These are phyloP conservation scores for Salvia hispanica DNA, from an alignment of 257 asterid genomes.

Conservation along the genomic window DNA sequence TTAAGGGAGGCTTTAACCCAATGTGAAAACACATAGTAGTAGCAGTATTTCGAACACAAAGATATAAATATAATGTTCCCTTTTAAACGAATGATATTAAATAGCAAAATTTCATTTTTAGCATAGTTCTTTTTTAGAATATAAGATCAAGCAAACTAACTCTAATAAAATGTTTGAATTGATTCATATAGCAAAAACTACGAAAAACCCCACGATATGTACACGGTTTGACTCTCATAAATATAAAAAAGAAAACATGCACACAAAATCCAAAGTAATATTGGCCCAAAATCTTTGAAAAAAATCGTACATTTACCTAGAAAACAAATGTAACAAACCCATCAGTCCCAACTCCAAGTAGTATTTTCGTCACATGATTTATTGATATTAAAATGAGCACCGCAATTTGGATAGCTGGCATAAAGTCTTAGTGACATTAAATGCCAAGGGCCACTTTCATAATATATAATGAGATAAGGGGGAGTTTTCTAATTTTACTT, in stretches of 20 bases:
- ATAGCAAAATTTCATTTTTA: no score
- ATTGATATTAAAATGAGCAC: slow-evolving; percentile 29
- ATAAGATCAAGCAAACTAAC: no score
- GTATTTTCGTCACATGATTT: slow-evolving; percentile 37
- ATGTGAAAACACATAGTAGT: no score
- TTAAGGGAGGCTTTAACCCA: no score
- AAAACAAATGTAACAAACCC: slow-evolving; percentile 1
- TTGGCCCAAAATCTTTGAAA: slow-evolving; percentile 1
- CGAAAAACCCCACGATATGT: neutral
- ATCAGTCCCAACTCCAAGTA: neutral
- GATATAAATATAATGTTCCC: neutral
- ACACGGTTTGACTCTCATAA: neutral
- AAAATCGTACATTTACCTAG: neutral
- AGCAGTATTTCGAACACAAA: no score
- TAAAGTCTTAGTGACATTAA: slow-evolving; percentile 24
- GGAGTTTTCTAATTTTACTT: slow-evolving; percentile 17
- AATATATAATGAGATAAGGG: slow-evolving; percentile 30
- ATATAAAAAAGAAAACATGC: neutral
- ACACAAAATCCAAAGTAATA: slow-evolving; percentile 1
- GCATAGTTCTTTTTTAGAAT: no score
- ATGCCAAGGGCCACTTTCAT: slow-evolving; percentile 28
- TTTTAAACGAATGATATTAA: no score
- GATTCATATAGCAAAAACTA: no score
- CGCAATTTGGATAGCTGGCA: slow-evolving; percentile 46
- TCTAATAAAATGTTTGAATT: no score